Evolutionary conservation across 805 yeast genomes (phyloP).

Genomic region (Yarrowia porcina): DNA sequence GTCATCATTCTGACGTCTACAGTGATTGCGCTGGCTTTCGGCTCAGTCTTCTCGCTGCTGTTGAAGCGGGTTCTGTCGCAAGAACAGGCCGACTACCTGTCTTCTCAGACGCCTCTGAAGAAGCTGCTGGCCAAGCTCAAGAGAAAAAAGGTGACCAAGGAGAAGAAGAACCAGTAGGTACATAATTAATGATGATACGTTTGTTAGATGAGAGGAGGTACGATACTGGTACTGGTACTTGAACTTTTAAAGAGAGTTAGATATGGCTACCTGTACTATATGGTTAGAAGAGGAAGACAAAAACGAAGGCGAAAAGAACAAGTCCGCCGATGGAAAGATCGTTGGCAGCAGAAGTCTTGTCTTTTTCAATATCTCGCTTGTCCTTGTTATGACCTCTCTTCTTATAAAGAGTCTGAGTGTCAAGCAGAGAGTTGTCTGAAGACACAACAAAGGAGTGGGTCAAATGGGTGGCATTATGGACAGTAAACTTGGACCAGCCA

Average conservation of each 20-base stretch:
- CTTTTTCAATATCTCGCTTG: background rate
- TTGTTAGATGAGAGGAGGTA: background rate
- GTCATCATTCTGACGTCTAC: slow-evolving; percentile 93
- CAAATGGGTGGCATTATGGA: slow-evolving; percentile 37
- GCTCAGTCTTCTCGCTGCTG: slow-evolving; percentile 74
- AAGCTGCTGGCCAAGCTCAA: slow-evolving; percentile 22
- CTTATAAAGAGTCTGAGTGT: slow-evolving; percentile 35
- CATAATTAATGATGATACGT: slow-evolving; percentile 8
- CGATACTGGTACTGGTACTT: too few species aligned
- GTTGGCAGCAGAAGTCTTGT: background rate
- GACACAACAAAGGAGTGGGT: slow-evolving; percentile 36
- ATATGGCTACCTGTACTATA: background rate
- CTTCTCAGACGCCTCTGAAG: slow-evolving; percentile 14
- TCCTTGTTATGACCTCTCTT: background rate
- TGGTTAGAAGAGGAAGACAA: background rate
- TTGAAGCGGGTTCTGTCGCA: slow-evolving; percentile 72
- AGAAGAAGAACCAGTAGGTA: slow-evolving; percentile 20
- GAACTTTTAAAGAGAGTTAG: too few species aligned
- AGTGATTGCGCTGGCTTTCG: slow-evolving; percentile 87
- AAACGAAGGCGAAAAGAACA: background rate
- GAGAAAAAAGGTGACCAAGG: slow-evolving; percentile 6
- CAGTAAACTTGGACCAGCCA: slow-evolving; percentile 37
- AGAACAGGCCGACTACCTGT: slow-evolving; percentile 46
- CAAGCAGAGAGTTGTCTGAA: slow-evolving; percentile 32
- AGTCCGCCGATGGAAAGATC: background rate